phyloP scores from a whole-genome alignment of 345 rosid species.

The Eucalyptus fibrosa region DNA sequence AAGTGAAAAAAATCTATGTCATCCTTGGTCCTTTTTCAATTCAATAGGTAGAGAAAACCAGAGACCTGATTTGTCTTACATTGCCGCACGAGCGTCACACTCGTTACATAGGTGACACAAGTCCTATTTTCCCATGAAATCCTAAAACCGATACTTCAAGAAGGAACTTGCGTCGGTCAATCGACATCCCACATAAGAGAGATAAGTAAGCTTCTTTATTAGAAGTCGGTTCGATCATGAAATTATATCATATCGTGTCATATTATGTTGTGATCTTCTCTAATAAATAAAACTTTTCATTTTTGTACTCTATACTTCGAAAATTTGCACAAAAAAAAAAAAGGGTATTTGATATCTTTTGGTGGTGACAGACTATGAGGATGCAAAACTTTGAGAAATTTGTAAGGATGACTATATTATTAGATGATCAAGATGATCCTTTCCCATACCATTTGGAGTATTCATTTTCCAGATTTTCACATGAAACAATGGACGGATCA shows the following conservation, averaged over 20 bases:
- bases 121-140: background rate
- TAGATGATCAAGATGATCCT: background rate
- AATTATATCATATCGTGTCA: background rate
- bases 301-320: rapidly evolving
- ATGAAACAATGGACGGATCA: background rate
- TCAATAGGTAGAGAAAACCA: background rate
- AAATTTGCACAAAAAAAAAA: background rate
- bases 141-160: background rate
- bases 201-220: too few relatives aligned
- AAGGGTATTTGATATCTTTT: background rate
- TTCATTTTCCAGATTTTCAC: background rate
- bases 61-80: background rate
- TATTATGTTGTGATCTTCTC: rapidly evolving
- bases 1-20: background rate
- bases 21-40: background rate
- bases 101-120: background rate
- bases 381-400: rapidly evolving
- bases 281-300: background rate
- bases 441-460: background rate
- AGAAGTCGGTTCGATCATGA: background rate
- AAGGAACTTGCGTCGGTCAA: rapidly evolving
- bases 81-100: background rate
- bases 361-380: rapidly evolving
- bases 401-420: background rate
- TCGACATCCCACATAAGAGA: background rate